Evolutionary conservation across 331 rosid genomes (phyloP).

Genomic region (Dryas integrifolia): DNA sequence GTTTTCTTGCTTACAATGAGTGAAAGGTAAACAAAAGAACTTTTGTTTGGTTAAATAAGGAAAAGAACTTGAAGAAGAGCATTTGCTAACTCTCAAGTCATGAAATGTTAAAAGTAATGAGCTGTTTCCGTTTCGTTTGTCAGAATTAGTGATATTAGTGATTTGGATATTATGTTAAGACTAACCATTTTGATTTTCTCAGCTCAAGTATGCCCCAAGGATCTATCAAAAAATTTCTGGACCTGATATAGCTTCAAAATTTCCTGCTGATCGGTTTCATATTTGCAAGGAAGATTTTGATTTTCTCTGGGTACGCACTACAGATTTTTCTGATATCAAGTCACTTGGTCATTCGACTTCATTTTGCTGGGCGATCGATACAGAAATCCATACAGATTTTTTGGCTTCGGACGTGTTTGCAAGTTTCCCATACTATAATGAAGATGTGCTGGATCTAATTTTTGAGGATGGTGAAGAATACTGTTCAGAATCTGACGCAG

Average conservation of each 20-base stretch:
- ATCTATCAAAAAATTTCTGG: constrained; percentile 57
- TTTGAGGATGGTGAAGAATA: constrained; percentile 54
- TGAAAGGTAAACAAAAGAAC: not conserved
- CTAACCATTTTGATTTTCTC: constrained; percentile 19
- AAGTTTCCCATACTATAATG: constrained; percentile 58
- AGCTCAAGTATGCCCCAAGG: constrained; percentile 82
- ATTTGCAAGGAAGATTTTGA: constrained; percentile 71
- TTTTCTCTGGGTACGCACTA: constrained; percentile 75
- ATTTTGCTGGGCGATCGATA: constrained; percentile 60
- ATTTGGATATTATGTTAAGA: not conserved
- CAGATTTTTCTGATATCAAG: constrained; percentile 59
- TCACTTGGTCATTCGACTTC: constrained; percentile 76
- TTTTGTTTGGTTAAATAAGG: no score
- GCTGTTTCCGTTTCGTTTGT: not conserved
- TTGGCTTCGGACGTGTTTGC: constrained; percentile 42
- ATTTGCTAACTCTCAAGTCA: not conserved
- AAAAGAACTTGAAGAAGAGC: no score
- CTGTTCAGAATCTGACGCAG: constrained; percentile 45
- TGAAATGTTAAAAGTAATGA: not conserved
- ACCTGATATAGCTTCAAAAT: constrained; percentile 46
- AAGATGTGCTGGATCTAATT: constrained; percentile 42
- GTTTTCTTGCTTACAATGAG: not conserved
- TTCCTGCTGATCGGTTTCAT: constrained; percentile 56
- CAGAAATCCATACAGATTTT: constrained; percentile 9
- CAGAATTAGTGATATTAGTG: not conserved